Evolutionary conservation across 805 yeast species (phyloP).

Genomic region (Yarrowia deformans): DNA sequence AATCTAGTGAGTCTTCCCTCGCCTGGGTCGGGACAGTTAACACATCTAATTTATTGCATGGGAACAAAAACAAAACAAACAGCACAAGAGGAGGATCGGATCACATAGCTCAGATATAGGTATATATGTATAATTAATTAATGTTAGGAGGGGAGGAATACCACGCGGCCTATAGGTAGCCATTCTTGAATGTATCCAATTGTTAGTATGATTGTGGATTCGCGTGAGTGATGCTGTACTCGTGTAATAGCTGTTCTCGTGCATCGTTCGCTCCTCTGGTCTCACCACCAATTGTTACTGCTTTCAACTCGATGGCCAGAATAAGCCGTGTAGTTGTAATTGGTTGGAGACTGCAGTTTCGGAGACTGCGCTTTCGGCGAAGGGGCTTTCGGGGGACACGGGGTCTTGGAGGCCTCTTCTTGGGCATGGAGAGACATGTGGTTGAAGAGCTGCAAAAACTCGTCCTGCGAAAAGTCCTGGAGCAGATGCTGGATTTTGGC

Average conservation of each 20-base stretch:
- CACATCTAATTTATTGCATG: constrained; percentile 35
- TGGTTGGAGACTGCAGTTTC: too few relatives aligned
- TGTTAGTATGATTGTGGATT: too few relatives aligned
- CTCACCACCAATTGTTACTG: too few relatives aligned
- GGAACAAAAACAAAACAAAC: not conserved
- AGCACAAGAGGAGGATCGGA: not conserved
- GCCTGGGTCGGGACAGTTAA: not conserved
- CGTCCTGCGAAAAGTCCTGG: constrained; percentile 1
- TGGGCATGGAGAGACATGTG: not conserved
- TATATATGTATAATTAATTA: constrained; percentile 17
- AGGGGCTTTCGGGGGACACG: not conserved
- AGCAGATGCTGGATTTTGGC: not conserved
- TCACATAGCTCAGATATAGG: constrained; percentile 15
- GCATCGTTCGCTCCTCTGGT: too few relatives aligned
- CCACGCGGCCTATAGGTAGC: too few relatives aligned
- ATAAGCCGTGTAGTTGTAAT: too few relatives aligned
- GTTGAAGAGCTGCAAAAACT: not conserved
- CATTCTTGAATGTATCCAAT: too few relatives aligned
- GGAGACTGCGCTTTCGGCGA: not conserved
- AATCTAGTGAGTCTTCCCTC: constrained; percentile 52
- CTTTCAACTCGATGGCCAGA: too few relatives aligned
- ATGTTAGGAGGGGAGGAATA: not conserved
- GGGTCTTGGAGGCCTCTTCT: not conserved
- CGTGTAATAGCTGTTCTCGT: too few relatives aligned
- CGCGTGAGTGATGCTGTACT: too few relatives aligned